Conservation (phyloP, 1,284 basidiomycete species). For the Fomes fomentarius region DNA sequence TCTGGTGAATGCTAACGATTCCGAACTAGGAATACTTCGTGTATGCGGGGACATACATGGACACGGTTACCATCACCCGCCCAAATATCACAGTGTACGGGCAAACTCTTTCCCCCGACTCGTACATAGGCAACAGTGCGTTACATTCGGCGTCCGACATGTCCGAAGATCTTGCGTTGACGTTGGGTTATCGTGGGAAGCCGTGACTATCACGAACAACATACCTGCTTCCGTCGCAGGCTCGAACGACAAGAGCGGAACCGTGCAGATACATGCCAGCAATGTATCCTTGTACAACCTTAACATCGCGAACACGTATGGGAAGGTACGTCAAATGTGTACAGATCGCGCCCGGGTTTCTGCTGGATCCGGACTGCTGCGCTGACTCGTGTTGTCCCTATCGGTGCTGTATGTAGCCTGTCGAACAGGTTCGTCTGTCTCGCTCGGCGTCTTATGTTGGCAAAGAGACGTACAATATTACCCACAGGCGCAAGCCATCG, state of each 20-base stretch:
- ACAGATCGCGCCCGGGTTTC: conserved; percentile 9
- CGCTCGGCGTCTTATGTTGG: no score
- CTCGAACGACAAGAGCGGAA: conserved; percentile 57
- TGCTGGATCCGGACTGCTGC: not conserved
- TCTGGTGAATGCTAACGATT: not conserved
- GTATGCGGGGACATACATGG: conserved; percentile 55
- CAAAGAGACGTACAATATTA: conserved; percentile 9
- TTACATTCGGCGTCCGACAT: conserved; percentile 10
- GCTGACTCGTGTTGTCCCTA: not conserved
- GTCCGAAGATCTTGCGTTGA: conserved; percentile 4
- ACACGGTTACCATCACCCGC: conserved; percentile 54
- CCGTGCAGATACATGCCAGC: conserved; percentile 53
- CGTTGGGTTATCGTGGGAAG: conserved; percentile 7
- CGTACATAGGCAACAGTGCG: conserved; percentile 25
- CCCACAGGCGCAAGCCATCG: conserved; percentile 49
- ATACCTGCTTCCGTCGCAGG: conserved; percentile 45
- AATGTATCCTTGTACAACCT: conserved; percentile 59
- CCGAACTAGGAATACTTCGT: conserved; percentile 47
- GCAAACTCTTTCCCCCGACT: conserved; percentile 20
- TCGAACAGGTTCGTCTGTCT: conserved; percentile 21
- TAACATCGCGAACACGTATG: conserved; percentile 56
- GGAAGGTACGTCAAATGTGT: conserved; percentile 30
- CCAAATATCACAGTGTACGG: conserved; percentile 27
- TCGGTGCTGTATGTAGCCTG: conserved; percentile 8
- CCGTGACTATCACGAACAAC: conserved; percentile 46